These are phyloP conservation scores for Celoporthe dispersa DNA, from an alignment of 2,329 filamentous ascomycete genomes.

Conservation along the genomic window DNA sequence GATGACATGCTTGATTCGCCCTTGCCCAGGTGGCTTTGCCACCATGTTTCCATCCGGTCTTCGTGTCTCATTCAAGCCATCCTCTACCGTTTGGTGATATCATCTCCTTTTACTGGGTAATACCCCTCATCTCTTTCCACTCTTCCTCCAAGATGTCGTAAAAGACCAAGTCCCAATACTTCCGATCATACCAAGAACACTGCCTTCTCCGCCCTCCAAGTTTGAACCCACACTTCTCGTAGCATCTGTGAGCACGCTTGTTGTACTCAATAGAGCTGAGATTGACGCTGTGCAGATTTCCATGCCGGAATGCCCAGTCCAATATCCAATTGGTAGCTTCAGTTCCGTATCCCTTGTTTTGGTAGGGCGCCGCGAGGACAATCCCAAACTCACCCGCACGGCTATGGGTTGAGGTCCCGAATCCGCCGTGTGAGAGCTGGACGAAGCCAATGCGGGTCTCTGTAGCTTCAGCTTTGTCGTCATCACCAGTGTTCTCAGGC, in stretches of 20 bases:
- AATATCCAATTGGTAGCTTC: slow-evolving; percentile 47
- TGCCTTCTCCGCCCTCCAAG: slow-evolving; percentile 38
- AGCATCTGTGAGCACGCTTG: slow-evolving; percentile 41
- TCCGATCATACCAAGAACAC: slow-evolving; percentile 41
- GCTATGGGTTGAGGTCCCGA: slow-evolving; percentile 3
- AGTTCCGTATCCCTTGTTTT: slow-evolving; percentile 44
- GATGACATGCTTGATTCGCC: too few relatives aligned
- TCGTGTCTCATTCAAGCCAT: not conserved
- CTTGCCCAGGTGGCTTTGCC: not conserved
- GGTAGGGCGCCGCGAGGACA: slow-evolving; percentile 38
- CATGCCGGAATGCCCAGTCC: slow-evolving; percentile 44
- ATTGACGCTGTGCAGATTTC: slow-evolving; percentile 43
- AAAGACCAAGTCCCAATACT: slow-evolving; percentile 33
- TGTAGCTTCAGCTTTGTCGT: slow-evolving; percentile 15
- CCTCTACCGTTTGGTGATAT: not conserved
- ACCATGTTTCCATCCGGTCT: not conserved
- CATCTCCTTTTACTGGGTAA: too few relatives aligned
- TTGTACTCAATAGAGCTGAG: slow-evolving; percentile 45
- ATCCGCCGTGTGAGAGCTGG: slow-evolving; percentile 6
- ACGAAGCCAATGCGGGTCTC: slow-evolving; percentile 31
- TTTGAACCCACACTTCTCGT: slow-evolving; percentile 45
- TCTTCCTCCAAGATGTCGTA: slow-evolving; percentile 37
- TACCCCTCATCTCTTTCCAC: slow-evolving; percentile 33
- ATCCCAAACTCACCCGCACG: slow-evolving; percentile 35
- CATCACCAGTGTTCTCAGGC: not conserved